These are phyloP conservation scores for Aspergillus egyptiacus DNA, from an alignment of 495 filamentous ascomycete genomes.

Conservation along the genomic window DNA sequence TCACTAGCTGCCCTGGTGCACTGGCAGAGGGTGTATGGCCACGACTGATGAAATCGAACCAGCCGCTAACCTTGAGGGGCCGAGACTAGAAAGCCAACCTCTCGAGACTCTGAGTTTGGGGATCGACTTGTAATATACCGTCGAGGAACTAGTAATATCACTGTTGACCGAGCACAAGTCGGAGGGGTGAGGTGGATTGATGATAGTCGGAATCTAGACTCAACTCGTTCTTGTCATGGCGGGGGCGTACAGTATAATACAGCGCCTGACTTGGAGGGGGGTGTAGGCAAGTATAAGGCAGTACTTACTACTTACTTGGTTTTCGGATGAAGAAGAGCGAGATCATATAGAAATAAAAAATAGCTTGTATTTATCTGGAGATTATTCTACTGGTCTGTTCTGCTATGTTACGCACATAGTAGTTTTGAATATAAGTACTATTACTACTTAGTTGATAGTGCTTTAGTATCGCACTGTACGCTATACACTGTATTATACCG, in stretches of 20 bases:
- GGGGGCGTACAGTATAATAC: constrained; percentile 1
- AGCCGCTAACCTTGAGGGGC: constrained; percentile 11
- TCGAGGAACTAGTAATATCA: constrained; percentile 4
- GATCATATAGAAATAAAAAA: too few relatives aligned
- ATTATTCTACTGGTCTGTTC: too few relatives aligned
- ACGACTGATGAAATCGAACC: constrained; percentile 8
- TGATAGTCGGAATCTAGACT: constrained; percentile 13
- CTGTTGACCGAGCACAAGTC: neutral
- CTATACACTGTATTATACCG: too few relatives aligned
- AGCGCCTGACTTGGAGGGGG: neutral
- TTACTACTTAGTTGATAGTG: too few relatives aligned
- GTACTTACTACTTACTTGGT: too few relatives aligned
- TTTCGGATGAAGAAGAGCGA: too few relatives aligned
- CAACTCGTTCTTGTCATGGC: neutral
- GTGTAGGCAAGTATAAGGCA: too few relatives aligned
- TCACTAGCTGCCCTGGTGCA: too few relatives aligned
- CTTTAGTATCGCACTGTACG: too few relatives aligned
- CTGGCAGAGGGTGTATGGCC: neutral
- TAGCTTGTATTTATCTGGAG: too few relatives aligned
- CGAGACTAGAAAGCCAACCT: constrained; percentile 5
- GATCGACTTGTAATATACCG: neutral
- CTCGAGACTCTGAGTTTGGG: neutral
- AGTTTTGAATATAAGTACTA: too few relatives aligned
- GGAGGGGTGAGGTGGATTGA: constrained; percentile 6
- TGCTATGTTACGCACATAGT: too few relatives aligned